These are phyloP conservation scores for Leavenworthia alabamica DNA, from an alignment of 345 rosid species.

Conservation along the genomic window DNA sequence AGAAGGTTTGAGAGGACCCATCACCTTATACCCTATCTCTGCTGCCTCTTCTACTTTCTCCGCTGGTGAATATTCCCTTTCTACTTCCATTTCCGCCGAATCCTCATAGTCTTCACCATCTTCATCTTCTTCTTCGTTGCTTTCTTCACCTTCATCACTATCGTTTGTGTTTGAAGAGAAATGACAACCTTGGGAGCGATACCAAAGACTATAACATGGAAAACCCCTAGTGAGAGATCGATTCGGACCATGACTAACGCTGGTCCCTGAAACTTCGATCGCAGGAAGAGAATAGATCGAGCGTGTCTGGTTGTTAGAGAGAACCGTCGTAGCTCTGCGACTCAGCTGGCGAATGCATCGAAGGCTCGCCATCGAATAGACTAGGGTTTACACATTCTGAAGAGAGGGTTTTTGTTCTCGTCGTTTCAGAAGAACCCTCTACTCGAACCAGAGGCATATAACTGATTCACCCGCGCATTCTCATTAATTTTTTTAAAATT, in stretches of 20 bases:
- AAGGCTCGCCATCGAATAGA: slow-evolving; percentile 52
- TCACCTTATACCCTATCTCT: slow-evolving; percentile 72
- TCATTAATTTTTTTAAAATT: too few species aligned
- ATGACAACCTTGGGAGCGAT: slow-evolving; percentile 29
- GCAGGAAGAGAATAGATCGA: slow-evolving; percentile 10
- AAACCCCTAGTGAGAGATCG: slow-evolving; percentile 10
- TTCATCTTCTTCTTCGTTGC: slow-evolving; percentile 37
- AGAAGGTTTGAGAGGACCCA: slow-evolving; percentile 51
- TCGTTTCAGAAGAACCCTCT: slow-evolving; percentile 14
- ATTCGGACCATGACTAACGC: slow-evolving; percentile 16
- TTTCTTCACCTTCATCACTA: slow-evolving; percentile 30
- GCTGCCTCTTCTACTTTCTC: slow-evolving; percentile 78
- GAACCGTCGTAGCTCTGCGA: slow-evolving; percentile 40
- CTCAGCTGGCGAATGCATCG: slow-evolving; percentile 51
- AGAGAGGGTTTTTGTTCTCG: slow-evolving; percentile 11
- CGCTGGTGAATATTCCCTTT: slow-evolving; percentile 51
- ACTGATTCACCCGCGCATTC: too few species aligned
- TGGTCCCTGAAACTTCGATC: neutral
- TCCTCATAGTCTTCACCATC: slow-evolving; percentile 35
- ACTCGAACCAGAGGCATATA: neutral
- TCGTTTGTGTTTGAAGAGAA: slow-evolving; percentile 39
- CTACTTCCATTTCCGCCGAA: slow-evolving; percentile 28
- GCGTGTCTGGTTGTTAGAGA: slow-evolving; percentile 22
- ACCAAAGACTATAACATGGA: slow-evolving; percentile 7
- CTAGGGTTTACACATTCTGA: slow-evolving; percentile 29